Conservation (phyloP, 306 rosid species). For the Pachyrhizus erosus region DNA sequence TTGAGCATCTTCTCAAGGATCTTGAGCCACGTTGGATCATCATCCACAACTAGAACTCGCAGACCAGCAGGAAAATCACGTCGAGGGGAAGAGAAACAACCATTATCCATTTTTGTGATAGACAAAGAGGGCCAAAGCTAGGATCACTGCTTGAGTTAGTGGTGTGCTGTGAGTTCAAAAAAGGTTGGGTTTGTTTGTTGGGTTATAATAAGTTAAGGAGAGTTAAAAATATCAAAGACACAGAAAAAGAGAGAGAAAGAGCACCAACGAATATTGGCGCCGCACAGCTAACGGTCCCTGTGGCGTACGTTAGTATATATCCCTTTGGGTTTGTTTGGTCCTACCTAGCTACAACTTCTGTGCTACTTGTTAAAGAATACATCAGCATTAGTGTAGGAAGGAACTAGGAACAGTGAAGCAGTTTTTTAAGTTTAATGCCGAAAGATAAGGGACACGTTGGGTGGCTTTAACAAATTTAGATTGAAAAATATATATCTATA, state of each 20-base stretch:
- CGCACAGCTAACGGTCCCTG: constrained; percentile 66
- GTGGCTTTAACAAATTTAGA: constrained; percentile 17
- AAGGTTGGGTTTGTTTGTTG: constrained; percentile 54
- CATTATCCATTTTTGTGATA: constrained; percentile 69
- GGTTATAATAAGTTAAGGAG: constrained; percentile 51
- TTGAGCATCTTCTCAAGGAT: constrained; percentile 98
- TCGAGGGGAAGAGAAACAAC: constrained; percentile 81
- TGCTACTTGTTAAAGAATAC: neutral
- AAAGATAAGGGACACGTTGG: constrained; percentile 33
- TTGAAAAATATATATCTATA: neutral
- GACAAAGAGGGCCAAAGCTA: constrained; percentile 27
- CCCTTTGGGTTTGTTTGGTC: constrained; percentile 39
- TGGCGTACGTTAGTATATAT: constrained; percentile 55
- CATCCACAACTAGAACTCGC: constrained; percentile 93
- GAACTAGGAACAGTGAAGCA: constrained; percentile 29
- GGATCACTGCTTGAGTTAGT: constrained; percentile 37
- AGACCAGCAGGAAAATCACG: constrained; percentile 89
- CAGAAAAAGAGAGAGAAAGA: constrained; percentile 30
- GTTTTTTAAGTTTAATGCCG: constrained; percentile 34
- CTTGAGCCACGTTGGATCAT: constrained; percentile 96
- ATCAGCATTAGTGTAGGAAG: neutral
- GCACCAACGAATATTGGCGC: constrained; percentile 76
- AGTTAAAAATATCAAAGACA: constrained; percentile 10
- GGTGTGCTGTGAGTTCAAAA: constrained; percentile 39
- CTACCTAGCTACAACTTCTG: constrained; percentile 34